Conservation (phyloP, 1,284 basidiomycete genomes). For the Sanghuangporus weigelae region DNA sequence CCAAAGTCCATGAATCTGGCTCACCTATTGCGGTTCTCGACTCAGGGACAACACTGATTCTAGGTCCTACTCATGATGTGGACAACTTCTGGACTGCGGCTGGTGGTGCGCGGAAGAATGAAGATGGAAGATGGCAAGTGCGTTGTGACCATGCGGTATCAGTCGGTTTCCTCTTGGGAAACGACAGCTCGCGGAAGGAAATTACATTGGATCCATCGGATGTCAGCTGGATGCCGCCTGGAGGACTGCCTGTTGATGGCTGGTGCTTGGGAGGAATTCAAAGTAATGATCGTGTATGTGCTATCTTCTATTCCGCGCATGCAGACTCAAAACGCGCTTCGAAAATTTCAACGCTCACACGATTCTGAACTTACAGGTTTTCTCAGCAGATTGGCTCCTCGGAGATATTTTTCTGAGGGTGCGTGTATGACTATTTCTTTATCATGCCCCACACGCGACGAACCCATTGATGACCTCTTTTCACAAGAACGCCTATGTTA, state of each 20-base stretch:
- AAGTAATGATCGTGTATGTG: conserved; percentile 43
- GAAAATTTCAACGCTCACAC: conserved; percentile 2
- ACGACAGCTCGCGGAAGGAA: conserved; percentile 31
- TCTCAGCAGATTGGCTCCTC: conserved; percentile 58
- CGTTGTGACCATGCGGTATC: conserved; percentile 43
- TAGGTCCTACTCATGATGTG: conserved; percentile 49
- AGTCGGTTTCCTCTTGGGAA: conserved; percentile 44
- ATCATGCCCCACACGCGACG: not conserved
- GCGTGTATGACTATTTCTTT: conserved; percentile 20
- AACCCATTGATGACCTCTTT: not conserved
- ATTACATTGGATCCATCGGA: conserved; percentile 49
- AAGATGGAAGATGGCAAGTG: conserved; percentile 44
- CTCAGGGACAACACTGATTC: conserved; percentile 52
- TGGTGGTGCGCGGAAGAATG: conserved; percentile 35
- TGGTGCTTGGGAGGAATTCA: conserved; percentile 60
- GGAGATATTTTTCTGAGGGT: conserved; percentile 55
- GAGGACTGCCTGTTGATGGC: conserved; percentile 25
- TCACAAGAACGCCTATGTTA: conserved; percentile 47
- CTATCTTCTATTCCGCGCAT: conserved; percentile 2
- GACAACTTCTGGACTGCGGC: conserved; percentile 43
- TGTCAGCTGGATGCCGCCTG: conserved; percentile 38
- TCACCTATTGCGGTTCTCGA: conserved; percentile 50
- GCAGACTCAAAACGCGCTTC: not conserved
- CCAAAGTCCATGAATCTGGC: conserved; percentile 39
- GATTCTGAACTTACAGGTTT: conserved; percentile 33